A percentile compares a stretch with the other conserved stretches of the same genome.
These are phyloP conservation scores for Cardamine resedifolia DNA, from an alignment of 345 rosid genomes.

Conservation along the genomic window DNA sequence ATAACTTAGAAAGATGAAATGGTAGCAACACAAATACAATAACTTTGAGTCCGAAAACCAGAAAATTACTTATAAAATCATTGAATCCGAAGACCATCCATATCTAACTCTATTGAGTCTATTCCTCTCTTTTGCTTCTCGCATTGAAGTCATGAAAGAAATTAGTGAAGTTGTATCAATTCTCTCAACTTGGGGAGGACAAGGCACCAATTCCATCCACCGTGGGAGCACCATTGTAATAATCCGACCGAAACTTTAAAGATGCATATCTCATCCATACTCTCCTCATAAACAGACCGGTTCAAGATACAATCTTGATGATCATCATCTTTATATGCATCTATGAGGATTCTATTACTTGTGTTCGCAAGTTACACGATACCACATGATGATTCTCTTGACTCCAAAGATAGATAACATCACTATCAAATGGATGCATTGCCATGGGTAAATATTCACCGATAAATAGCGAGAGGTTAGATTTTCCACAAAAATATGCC, in stretches of 20 bases:
- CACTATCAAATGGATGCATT: too few relatives aligned
- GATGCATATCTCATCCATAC: neutral
- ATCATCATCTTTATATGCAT: neutral
- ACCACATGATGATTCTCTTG: too few relatives aligned
- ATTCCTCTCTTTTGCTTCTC: neutral
- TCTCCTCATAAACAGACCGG: neutral
- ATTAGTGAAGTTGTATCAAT: neutral
- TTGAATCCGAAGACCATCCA: neutral
- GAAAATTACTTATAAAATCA: neutral
- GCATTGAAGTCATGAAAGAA: neutral
- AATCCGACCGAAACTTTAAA: too few relatives aligned
- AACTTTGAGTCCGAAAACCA: too few relatives aligned
- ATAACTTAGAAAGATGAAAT: neutral
- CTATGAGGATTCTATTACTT: too few relatives aligned
- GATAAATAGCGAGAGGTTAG: too few relatives aligned
- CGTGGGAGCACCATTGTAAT: neutral
- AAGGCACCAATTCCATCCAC: neutral
- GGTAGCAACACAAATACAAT: neutral
- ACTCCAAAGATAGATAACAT: too few relatives aligned
- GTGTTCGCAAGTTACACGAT: too few relatives aligned
- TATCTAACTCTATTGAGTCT: neutral
- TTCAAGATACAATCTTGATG: neutral
- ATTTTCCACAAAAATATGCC: too few relatives aligned
- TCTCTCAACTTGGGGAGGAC: neutral
- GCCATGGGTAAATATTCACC: too few relatives aligned